Evolutionary conservation across 768 basidiomycete species (phyloP).

Genomic region (Peribolospora baueri): DNA sequence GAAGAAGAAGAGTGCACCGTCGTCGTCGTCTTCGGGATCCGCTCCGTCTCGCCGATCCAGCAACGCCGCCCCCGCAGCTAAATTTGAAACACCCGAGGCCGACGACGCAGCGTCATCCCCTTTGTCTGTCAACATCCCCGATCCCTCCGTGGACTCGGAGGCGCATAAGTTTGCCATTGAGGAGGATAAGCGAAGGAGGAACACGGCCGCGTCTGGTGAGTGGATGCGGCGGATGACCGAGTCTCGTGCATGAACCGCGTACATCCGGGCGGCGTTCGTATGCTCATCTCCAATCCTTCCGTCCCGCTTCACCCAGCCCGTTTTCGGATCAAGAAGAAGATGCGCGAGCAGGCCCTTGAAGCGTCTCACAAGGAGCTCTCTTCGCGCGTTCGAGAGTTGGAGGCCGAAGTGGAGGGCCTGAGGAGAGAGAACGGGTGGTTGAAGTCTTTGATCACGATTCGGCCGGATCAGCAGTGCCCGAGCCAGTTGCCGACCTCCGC

Average conservation of each 20-base stretch:
- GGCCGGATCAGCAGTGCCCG: no score
- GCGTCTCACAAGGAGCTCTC: constrained; percentile 63
- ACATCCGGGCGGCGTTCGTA: no score
- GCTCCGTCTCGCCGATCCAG: background rate
- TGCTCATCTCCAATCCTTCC: no score
- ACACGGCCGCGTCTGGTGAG: constrained; percentile 58
- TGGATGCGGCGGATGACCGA: background rate
- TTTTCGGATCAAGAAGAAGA: constrained; percentile 88
- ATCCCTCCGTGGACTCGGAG: constrained; percentile 5
- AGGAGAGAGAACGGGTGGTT: constrained; percentile 80
- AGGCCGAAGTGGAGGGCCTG: constrained; percentile 71
- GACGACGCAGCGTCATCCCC: background rate
- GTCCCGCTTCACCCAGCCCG: constrained; percentile 25
- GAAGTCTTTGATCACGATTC: constrained; percentile 41
- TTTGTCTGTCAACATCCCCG: background rate
- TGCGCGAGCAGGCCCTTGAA: constrained; percentile 72
- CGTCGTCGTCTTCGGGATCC: background rate
- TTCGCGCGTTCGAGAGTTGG: constrained; percentile 48
- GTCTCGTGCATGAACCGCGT: background rate
- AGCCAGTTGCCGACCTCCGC: no score
- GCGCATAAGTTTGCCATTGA: constrained; percentile 26
- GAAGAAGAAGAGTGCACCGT: constrained; percentile 7
- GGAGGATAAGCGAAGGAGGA: constrained; percentile 80
- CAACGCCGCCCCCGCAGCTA: background rate
- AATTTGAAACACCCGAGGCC: background rate